Evolutionary conservation across 2,329 filamentous ascomycete genomes (phyloP).

Genomic region (Thielaviopsis cerberus): DNA sequence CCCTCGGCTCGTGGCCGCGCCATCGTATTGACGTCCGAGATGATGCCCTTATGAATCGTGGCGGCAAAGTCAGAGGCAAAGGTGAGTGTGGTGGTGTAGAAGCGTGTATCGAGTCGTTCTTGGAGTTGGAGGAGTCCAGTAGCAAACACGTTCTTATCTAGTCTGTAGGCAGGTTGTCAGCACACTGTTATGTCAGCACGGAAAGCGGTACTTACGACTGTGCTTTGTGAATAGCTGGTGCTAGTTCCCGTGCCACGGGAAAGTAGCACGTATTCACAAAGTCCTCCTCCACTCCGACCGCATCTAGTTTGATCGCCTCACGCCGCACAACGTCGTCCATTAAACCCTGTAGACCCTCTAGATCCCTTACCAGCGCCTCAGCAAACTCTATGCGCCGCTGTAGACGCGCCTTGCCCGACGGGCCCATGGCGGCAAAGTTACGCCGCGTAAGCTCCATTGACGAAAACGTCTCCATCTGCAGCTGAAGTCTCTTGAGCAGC

Average conservation of each 20-base stretch:
- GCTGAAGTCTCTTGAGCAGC: slow-evolving; percentile 74
- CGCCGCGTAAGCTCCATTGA: slow-evolving; percentile 92
- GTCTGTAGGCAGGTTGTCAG: slow-evolving; percentile 22
- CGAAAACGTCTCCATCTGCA: slow-evolving; percentile 90
- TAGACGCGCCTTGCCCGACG: slow-evolving; percentile 58
- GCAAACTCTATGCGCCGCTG: slow-evolving; percentile 78
- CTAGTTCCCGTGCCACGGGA: slow-evolving; percentile 59
- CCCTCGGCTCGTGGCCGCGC: slow-evolving; percentile 17
- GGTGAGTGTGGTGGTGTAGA: slow-evolving; percentile 37
- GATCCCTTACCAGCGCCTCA: slow-evolving; percentile 52
- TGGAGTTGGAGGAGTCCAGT: slow-evolving; percentile 32
- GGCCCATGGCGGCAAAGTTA: slow-evolving; percentile 90
- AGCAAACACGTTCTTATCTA: slow-evolving; percentile 45
- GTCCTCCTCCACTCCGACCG: slow-evolving; percentile 54
- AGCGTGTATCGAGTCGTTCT: slow-evolving; percentile 32
- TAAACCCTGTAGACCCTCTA: slow-evolving; percentile 55
- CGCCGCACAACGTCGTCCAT: slow-evolving; percentile 54
- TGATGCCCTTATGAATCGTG: slow-evolving; percentile 34
- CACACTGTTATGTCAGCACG: slow-evolving; percentile 22
- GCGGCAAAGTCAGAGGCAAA: slow-evolving; percentile 40
- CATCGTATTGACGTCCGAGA: slow-evolving; percentile 20
- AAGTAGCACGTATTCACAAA: slow-evolving; percentile 86
- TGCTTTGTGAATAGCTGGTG: slow-evolving; percentile 62
- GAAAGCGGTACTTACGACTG: slow-evolving; percentile 44
- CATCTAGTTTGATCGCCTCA: slow-evolving; percentile 59